Conservation (phyloP, 225 moss, liverwort and hornwort species). For the Pseudoscleropodium purum region DNA sequence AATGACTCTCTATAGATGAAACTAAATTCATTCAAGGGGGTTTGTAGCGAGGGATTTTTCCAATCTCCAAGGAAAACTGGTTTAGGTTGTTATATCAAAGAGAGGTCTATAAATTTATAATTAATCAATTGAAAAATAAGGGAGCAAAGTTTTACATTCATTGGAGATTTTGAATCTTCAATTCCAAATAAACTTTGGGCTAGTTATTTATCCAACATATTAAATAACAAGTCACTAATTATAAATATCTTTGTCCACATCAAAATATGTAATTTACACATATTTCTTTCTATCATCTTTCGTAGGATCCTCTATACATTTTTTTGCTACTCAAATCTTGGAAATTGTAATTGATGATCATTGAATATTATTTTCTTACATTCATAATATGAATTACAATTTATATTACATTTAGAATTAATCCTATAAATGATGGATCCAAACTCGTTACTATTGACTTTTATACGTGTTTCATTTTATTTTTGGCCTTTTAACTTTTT, state of each 20-base stretch:
- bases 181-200: not conserved
- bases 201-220: not conserved
- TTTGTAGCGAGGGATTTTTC: fast-evolving
- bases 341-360: not conserved
- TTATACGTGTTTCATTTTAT: not conserved
- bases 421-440: not conserved
- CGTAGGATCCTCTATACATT: not conserved
- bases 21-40: fast-evolving
- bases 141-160: not conserved
- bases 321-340: not conserved
- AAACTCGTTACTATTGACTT: not conserved
- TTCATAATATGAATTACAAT: fast-evolving
- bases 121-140: not conserved
- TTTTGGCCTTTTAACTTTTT: not conserved
- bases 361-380: not conserved
- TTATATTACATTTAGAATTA: not conserved
- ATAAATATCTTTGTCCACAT: not conserved
- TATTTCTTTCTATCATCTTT: not conserved
- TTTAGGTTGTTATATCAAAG: not conserved
- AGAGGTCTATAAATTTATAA: too few relatives aligned
- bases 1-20: too few relatives aligned
- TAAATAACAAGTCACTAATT: not conserved
- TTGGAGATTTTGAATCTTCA: not conserved
- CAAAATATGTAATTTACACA: not conserved
- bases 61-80: fast-evolving